A percentile compares a stretch with the other conserved stretches of the same genome.
Evolutionary conservation across 2,329 filamentous ascomycete genomes (phyloP).

Genomic region (Pleurostoma richardsiae): DNA sequence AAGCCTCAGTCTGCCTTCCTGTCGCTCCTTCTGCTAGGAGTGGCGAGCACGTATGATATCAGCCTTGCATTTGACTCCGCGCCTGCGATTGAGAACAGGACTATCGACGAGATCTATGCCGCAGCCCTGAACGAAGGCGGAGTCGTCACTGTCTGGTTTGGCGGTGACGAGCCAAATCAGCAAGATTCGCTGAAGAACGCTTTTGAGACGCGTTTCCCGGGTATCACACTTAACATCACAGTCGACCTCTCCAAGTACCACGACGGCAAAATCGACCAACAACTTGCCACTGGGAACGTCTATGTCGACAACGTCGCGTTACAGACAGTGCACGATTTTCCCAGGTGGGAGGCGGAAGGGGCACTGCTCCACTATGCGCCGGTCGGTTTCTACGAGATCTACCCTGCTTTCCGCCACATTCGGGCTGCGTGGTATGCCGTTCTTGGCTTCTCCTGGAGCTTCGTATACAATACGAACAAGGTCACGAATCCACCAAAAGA

Average conservation of each 20-base stretch:
- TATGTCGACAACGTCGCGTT: slow-evolving; percentile 40
- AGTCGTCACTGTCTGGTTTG: slow-evolving; percentile 40
- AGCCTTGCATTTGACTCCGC: not conserved
- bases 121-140: slow-evolving; percentile 42
- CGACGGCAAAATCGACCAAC: slow-evolving; percentile 38
- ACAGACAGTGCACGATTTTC: slow-evolving; percentile 47
- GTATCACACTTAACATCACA: slow-evolving; percentile 45
- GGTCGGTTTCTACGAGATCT: slow-evolving; percentile 35
- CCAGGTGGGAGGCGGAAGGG: slow-evolving; percentile 42
- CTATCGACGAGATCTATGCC: slow-evolving; percentile 42
- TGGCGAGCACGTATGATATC: not conserved
- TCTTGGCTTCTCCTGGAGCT: slow-evolving; percentile 29
- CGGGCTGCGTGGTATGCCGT: slow-evolving; percentile 36
- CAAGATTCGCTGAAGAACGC: slow-evolving; percentile 30
- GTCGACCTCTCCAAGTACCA: slow-evolving; percentile 54
- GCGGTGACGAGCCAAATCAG: slow-evolving; percentile 38
- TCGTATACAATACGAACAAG: slow-evolving; percentile 29
- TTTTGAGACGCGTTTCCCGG: slow-evolving; percentile 42
- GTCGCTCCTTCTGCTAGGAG: not conserved
- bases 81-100: slow-evolving; percentile 18
- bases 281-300: slow-evolving; percentile 30
- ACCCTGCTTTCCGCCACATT: slow-evolving; percentile 32
- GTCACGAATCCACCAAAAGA: slow-evolving; percentile 27
- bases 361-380: slow-evolving; percentile 45
- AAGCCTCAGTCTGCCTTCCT: not conserved